These are phyloP conservation scores for Brettanomyces nanus DNA, from an alignment of 805 yeast species.

Conservation along the genomic window DNA sequence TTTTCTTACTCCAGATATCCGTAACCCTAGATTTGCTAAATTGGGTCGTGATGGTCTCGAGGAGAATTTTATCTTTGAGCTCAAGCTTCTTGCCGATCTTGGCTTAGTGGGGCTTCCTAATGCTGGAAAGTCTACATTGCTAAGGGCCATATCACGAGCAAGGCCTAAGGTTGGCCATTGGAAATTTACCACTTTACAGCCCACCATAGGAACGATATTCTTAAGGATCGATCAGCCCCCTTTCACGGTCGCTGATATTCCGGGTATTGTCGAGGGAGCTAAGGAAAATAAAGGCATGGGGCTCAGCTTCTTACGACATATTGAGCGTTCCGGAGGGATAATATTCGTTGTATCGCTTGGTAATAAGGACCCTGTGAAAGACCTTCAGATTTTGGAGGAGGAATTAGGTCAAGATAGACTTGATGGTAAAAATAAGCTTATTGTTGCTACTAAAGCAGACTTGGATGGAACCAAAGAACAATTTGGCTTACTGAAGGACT, in stretches of 20 bases:
- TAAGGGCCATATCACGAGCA: slow-evolving; percentile 83
- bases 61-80: slow-evolving; percentile 65
- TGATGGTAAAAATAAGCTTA: slow-evolving; percentile 51
- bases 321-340: slow-evolving; percentile 84
- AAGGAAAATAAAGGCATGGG: slow-evolving; percentile 86
- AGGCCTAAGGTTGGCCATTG: slow-evolving; percentile 91
- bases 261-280: slow-evolving; percentile 91
- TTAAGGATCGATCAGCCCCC: slow-evolving; percentile 54
- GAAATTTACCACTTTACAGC: slow-evolving; percentile 92
- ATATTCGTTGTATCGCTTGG: slow-evolving; percentile 83
- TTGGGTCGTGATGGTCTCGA: slow-evolving; percentile 65
- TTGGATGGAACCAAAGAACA: slow-evolving; percentile 43
- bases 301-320: slow-evolving; percentile 80
- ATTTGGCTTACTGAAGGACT: slow-evolving; percentile 36
- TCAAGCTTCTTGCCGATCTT: slow-evolving; percentile 83
- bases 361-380: slow-evolving; percentile 53
- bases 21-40: slow-evolving; percentile 88
- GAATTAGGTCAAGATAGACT: slow-evolving; percentile 69
- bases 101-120: slow-evolving; percentile 95
- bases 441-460: slow-evolving; percentile 95
- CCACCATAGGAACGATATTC: slow-evolving; percentile 82
- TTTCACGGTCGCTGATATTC: slow-evolving; percentile 95
- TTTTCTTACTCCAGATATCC: slow-evolving; percentile 70
- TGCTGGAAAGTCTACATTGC: slow-evolving; percentile 89
- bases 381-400: slow-evolving; percentile 49